These are phyloP conservation scores for Coemansia sp. DNA, from an alignment of 192 early-diverging fungal species.

Conservation along the genomic window DNA sequence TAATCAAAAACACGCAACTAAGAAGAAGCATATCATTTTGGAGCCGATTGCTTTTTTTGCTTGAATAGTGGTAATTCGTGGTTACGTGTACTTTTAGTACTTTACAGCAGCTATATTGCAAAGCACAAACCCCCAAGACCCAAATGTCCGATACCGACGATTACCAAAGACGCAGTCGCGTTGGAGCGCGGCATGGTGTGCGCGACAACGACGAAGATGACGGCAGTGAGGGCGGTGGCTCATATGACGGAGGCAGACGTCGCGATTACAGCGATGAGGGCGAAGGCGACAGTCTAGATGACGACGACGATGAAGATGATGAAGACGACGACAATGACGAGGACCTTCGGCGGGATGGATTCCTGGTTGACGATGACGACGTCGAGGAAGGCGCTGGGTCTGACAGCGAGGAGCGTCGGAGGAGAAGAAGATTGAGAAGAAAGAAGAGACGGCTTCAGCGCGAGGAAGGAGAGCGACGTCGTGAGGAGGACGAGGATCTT, in stretches of 20 bases:
- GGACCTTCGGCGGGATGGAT: constrained; percentile 63
- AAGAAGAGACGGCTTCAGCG: constrained; percentile 21
- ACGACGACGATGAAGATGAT: constrained; percentile 57
- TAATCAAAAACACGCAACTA: no score
- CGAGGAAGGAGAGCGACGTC: background rate
- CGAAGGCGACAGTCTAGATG: constrained; percentile 5
- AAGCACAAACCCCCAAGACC: background rate
- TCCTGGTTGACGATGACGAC: constrained; percentile 77
- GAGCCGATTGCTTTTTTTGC: no score
- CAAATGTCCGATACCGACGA: constrained; percentile 47
- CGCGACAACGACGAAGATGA: constrained; percentile 54
- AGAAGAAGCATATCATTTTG: no score
- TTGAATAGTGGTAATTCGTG: no score
- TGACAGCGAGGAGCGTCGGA: constrained; percentile 59
- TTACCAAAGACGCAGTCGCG: constrained; percentile 33
- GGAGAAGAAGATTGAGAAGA: constrained; percentile 40
- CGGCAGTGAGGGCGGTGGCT: constrained; percentile 55
- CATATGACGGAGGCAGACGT: constrained; percentile 33
- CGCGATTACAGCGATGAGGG: constrained; percentile 27
- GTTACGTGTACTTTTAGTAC: background rate
- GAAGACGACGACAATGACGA: constrained; percentile 68
- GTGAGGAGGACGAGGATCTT: constrained; percentile 65
- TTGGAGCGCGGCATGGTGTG: constrained; percentile 52
- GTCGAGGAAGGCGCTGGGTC: constrained; percentile 61
- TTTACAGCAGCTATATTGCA: background rate